Evolutionary conservation across 2,329 filamentous ascomycete species (phyloP), one percentile per base, ranked within the genome.

Genomic region (Fusarium tricinctum): DNA sequence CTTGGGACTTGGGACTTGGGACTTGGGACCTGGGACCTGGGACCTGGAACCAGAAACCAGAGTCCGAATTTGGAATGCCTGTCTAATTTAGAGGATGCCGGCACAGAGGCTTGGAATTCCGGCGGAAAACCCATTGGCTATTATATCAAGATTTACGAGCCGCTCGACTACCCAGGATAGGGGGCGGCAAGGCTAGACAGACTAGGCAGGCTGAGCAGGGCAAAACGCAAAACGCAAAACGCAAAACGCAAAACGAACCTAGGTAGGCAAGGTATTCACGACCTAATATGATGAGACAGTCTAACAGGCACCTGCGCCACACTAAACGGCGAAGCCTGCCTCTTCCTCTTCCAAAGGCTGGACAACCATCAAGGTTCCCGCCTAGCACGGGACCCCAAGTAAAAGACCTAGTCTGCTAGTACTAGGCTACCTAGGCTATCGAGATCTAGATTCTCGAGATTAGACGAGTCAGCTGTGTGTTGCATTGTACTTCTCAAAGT

Each of bases 381-480:
- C 6, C 8, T n/a, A n/a, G 17, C 15, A 38, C 17, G 17, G 33
- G 33, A 38, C 33, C 33, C 33, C 33, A n/a, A 38, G 33, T 38
- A 38, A 15, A n/a, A 8, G 10, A 28, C 20, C 39, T 47, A 28
- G 26, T 28, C 10, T n/a, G n/a, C n/a, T n/a, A n/a, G n/a, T n/a
- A n/a, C n/a, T n/a, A n/a, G n/a, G n/a, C n/a, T n/a, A n/a, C n/a
- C 26, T 28, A 58, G 39, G 32, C 52, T 64, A 65, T 65, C 60
- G 60, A 65, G 60, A 65, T 65, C 53, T 65, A 65, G 53, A 65
- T 65, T 65, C 54, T 64, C 45, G 59, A 64, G 52, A 64, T 64
- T 64, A 63, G 30, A 64, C 59, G 59, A 63, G 61, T 33, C 40
- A 42, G n/a, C 15, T 23, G 23, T 23, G 23, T 23, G 23, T 32